Evolutionary conservation across 2,329 filamentous ascomycete genomes (phyloP), one percentile per base, ranked within the genome.

Genomic region (Stenocarpella maydis): DNA sequence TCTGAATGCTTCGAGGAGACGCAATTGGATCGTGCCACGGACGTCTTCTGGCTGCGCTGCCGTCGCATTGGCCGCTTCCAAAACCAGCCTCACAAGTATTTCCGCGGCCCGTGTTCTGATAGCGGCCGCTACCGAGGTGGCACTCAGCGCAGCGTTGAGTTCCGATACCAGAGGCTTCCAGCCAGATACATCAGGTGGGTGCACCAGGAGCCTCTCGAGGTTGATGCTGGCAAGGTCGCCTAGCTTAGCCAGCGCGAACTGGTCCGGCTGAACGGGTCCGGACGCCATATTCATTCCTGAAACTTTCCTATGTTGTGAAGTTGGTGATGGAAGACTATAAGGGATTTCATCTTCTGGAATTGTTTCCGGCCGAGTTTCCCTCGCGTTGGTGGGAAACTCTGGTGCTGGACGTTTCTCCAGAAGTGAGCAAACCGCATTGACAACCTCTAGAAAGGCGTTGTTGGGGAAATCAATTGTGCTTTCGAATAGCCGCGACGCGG

Each of bases 391-490:
- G 19, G 49, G 41, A 17, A 39, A 47, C 2, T 71, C 70, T 2
- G 75, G 68, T 39, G 80, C 78, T 10, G 65, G 65, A 24, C 72
- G 73, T 76, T 78, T 72, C 41, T 86, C 85, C 7, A 97, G 84
- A 8, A 98, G 83, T 54, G 87, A 85, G 75, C 94, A 94, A 4
- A 97, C 85, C 0, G 94, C 91, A 66, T 85, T 83, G 1, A 98
- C 84, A 12, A 98, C 89, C 72, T 93, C 88, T 6, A 91, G 82
- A 74, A 98, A 98, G 0, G 94, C 85, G 19, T 90, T 86, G 72
- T 95, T 94, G 0, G 94, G 93, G 75, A 97, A 98, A 74, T 98
- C 95, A 19, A 92, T 86, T 0, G 95, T 98, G 79, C 94, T 97
- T 77, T 98, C 96, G 69, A 98, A 90, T 21, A 99, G 84, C 72